phyloP scores from a whole-genome alignment of 225 moss, liverwort and hornwort genomes.

The Polytrichum formosum region DNA sequence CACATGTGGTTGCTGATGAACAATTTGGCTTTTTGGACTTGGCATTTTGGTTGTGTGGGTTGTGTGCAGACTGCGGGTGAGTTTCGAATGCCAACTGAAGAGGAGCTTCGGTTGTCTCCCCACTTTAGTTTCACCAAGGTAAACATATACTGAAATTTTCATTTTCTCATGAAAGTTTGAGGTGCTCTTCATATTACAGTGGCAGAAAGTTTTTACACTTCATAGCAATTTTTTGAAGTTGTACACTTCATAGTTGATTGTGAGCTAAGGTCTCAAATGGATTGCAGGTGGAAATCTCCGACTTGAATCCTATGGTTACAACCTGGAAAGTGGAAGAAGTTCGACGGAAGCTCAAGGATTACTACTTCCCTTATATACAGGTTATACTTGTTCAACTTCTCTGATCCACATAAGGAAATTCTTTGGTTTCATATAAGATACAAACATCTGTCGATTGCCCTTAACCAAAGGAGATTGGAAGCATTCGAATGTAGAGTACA shows the following conservation, averaged over 20 bases:
- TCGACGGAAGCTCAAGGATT: slow-evolving; percentile 51
- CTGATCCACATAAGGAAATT: no score
- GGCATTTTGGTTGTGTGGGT: not conserved
- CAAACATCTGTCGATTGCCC: not conserved
- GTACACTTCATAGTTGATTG: no score
- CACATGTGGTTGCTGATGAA: no score
- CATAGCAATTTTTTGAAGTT: no score
- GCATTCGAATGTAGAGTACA: no score
- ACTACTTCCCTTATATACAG: slow-evolving; percentile 39
- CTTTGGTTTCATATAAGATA: no score
- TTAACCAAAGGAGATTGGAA: no score
- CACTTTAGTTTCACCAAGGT: slow-evolving; percentile 54
- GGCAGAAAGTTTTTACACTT: no score
- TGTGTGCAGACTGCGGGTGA: slow-evolving; percentile 41
- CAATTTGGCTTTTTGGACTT: not conserved
- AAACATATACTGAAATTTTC: not conserved
- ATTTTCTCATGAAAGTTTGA: not conserved
- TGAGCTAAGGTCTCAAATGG: no score
- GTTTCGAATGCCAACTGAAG: slow-evolving; percentile 35
- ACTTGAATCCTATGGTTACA: slow-evolving; percentile 17
- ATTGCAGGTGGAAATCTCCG: slow-evolving; percentile 42
- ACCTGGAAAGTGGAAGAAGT: slow-evolving; percentile 47
- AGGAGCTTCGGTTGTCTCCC: slow-evolving; percentile 40
- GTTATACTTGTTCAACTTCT: slow-evolving; percentile 3
- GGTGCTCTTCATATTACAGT: no score